Conservation (phyloP, 805 yeast genomes). For the Cyberlindnera xylosilytica region DNA sequence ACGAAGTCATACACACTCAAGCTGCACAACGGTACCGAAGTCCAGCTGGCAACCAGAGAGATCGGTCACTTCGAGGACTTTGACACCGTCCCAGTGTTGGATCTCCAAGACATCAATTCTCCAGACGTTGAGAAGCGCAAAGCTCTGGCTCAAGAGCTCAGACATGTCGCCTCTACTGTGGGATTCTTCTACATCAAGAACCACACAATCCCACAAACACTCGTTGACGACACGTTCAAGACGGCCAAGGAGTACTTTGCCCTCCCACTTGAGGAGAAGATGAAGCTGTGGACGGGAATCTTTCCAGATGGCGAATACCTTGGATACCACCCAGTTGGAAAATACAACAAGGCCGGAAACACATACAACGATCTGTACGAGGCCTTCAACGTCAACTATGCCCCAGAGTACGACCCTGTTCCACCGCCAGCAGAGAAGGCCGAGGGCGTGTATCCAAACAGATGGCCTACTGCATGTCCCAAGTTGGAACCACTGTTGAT, state of each 20-base stretch:
- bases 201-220: conserved; percentile 28
- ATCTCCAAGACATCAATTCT: conserved; percentile 5
- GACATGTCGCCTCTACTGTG: conserved; percentile 24
- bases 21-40: conserved; percentile 12
- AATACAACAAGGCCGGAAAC: conserved; percentile 20
- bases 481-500: conserved; percentile 24
- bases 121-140: conserved; percentile 13
- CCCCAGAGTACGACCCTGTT: conserved; percentile 20
- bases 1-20: conserved; percentile 5
- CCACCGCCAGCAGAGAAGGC: conserved; percentile 19
- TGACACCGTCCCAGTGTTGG: conserved; percentile 10
- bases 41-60: conserved; percentile 8
- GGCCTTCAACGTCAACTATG: conserved; percentile 32
- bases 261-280: conserved; percentile 25
- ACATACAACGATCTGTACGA: conserved; percentile 31
- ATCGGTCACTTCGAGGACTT: conserved; percentile 11
- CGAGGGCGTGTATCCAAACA: conserved; percentile 26
- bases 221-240: conserved; percentile 22
- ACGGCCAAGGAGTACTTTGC: conserved; percentile 28
- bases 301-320: conserved; percentile 23
- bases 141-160: conserved; percentile 22
- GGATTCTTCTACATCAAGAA: conserved; percentile 33
- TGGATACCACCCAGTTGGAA: conserved; percentile 26
- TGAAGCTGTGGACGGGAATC: conserved; percentile 26
- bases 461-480: conserved; percentile 29